Evolutionary conservation across 2,329 filamentous ascomycete species (phyloP).

Genomic region (Venturia carpophila): DNA sequence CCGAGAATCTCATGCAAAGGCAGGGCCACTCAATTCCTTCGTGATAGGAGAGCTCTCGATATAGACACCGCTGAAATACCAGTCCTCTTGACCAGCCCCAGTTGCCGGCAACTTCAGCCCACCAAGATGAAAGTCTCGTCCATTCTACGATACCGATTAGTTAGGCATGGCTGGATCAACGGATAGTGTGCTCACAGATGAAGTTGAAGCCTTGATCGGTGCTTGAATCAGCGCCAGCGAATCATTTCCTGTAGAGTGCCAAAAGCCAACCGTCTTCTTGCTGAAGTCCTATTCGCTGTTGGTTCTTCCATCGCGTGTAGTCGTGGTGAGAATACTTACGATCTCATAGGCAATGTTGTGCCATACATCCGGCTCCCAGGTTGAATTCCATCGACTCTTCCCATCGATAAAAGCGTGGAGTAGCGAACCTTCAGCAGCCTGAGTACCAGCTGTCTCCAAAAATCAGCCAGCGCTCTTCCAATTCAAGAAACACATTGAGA

Average conservation of each 20-base stretch:
- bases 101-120: constrained; percentile 56
- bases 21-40: constrained; percentile 32
- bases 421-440: constrained; percentile 44
- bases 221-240: constrained; percentile 51
- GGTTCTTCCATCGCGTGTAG: not conserved
- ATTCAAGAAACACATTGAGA: not conserved
- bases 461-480: constrained; percentile 32
- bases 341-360: constrained; percentile 71
- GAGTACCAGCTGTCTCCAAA: constrained; percentile 34
- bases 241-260: constrained; percentile 57
- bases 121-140: constrained; percentile 65
- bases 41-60: constrained; percentile 52
- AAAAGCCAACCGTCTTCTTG: constrained; percentile 55
- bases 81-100: constrained; percentile 52
- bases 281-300: constrained; percentile 47
- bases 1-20: not conserved
- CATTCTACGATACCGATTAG: constrained; percentile 40
- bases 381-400: constrained; percentile 53
- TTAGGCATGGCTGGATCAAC: not conserved
- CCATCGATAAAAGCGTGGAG: constrained; percentile 59
- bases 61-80: constrained; percentile 65
- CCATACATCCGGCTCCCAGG: constrained; percentile 58
- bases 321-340: constrained; percentile 28
- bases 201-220: constrained; percentile 53
- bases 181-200: constrained; percentile 31